Percentiles rank a stretch among this genome's conserved stretches.
phyloP scores from a whole-genome alignment of 1,139 yeast genomes.

The Pichia sp. region DNA sequence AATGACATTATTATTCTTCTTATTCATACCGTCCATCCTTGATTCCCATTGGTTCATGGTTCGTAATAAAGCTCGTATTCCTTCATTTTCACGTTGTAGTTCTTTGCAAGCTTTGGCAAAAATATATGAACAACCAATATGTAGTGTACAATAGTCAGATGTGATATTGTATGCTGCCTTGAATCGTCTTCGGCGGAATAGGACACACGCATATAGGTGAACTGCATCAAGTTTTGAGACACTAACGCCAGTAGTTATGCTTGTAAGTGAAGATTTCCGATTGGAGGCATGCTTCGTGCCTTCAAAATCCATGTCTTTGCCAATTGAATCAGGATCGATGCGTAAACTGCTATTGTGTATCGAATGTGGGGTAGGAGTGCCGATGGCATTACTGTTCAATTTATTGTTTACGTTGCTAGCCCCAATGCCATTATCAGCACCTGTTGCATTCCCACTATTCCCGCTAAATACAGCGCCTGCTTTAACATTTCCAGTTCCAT shows the following conservation, averaged over 20 bases:
- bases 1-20: slow-evolving; percentile 7
- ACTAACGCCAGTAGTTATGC: neutral
- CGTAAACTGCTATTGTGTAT: neutral
- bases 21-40: neutral
- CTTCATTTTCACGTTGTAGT: slow-evolving; percentile 56
- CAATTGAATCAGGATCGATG: slow-evolving; percentile 2
- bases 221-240: slow-evolving; percentile 46
- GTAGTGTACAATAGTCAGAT: slow-evolving; percentile 37
- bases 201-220: slow-evolving; percentile 62
- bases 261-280: neutral
- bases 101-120: slow-evolving; percentile 64
- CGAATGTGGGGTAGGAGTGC: slow-evolving; percentile 9
- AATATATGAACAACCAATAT: slow-evolving; percentile 68
- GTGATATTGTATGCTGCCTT: slow-evolving; percentile 58
- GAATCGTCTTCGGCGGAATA: slow-evolving; percentile 51
- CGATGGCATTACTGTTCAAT: slow-evolving; percentile 2
- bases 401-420: neutral
- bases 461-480: neutral
- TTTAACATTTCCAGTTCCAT: neutral
- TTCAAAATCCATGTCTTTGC: slow-evolving; percentile 4
- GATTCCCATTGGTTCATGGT: slow-evolving; percentile 35
- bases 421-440: neutral
- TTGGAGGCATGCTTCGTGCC: slow-evolving; percentile 3
- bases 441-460: neutral
- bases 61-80: slow-evolving; percentile 55